Conservation (phyloP, 2,329 filamentous ascomycete species). For the Cladorrhinum sp. region DNA sequence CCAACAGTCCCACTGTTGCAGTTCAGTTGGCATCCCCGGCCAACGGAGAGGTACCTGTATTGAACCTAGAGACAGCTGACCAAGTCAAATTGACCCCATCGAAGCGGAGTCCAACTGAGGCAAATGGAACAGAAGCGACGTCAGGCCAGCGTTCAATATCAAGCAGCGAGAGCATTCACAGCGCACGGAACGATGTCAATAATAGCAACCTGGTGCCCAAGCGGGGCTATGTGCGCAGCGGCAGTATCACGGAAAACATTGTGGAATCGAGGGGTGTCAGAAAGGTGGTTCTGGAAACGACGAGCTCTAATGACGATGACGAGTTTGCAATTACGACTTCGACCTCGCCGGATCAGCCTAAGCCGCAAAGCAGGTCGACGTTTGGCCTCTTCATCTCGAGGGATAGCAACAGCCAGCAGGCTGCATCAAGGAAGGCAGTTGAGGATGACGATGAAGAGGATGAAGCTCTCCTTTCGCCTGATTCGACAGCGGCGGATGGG, state of each 20-base stretch:
- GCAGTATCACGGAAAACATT: constrained; percentile 77
- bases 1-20: constrained; percentile 31
- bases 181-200: constrained; percentile 10
- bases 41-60: constrained; percentile 22
- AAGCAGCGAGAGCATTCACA: constrained; percentile 22
- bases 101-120: constrained; percentile 7
- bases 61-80: constrained; percentile 21
- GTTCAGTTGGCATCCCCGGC: constrained; percentile 25
- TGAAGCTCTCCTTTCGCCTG: constrained; percentile 14
- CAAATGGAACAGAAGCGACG: constrained; percentile 1
- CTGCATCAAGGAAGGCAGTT: background rate
- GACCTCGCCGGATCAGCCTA: constrained; percentile 16
- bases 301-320: constrained; percentile 36
- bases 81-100: constrained; percentile 21
- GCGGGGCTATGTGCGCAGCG: constrained; percentile 57
- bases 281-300: constrained; percentile 63
- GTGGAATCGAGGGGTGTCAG: constrained; percentile 69
- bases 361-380: constrained; percentile 6
- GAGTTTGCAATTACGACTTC: constrained; percentile 22
- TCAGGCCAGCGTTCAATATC: constrained; percentile 13
- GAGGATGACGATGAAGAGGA: constrained; percentile 21
- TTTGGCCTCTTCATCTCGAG: constrained; percentile 13
- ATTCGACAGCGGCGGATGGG: background rate
- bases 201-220: constrained; percentile 19
- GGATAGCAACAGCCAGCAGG: background rate